These are phyloP conservation scores for Talaromyces atroroseus DNA, from an alignment of 2,329 filamentous ascomycete species.

Conservation along the genomic window DNA sequence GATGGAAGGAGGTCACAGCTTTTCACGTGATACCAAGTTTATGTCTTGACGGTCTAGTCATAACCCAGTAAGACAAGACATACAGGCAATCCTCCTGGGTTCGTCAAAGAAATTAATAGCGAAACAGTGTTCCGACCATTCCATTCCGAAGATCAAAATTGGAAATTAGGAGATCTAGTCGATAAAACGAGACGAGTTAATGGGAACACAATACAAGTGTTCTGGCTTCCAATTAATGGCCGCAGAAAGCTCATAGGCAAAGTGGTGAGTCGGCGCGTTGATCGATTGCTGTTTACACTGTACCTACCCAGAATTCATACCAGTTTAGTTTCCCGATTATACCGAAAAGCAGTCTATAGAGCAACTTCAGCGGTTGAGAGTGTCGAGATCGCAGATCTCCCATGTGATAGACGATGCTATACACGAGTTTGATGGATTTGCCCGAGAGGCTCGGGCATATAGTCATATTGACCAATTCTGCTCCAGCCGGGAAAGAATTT, in stretches of 20 bases:
- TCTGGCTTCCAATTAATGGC: conserved; percentile 14
- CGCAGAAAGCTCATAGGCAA: conserved; percentile 15
- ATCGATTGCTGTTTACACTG: background rate
- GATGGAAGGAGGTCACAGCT: too few species aligned
- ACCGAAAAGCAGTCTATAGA: conserved; percentile 9
- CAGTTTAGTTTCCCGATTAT: conserved; percentile 14
- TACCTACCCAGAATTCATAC: background rate
- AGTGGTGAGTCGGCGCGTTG: conserved; percentile 14
- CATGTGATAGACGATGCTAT: conserved; percentile 9
- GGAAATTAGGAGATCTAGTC: conserved; percentile 8
- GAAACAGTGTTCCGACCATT: conserved; percentile 1
- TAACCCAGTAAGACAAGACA: too few species aligned
- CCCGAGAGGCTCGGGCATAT: conserved; percentile 15
- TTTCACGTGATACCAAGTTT: too few species aligned
- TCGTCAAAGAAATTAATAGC: conserved; percentile 4
- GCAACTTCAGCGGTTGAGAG: conserved; percentile 9
- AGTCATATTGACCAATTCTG: conserved; percentile 15
- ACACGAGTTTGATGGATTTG: conserved; percentile 15
- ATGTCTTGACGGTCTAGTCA: too few species aligned
- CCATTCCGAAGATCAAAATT: conserved; percentile 7
- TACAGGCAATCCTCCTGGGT: conserved; percentile 3
- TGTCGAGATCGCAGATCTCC: conserved; percentile 1
- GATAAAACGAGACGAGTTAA: conserved; percentile 9
- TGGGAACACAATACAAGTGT: conserved; percentile 13
- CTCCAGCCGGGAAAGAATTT: conserved; percentile 11